These are phyloP conservation scores for Postia placenta DNA, from an alignment of 768 basidiomycete species.

Conservation along the genomic window DNA sequence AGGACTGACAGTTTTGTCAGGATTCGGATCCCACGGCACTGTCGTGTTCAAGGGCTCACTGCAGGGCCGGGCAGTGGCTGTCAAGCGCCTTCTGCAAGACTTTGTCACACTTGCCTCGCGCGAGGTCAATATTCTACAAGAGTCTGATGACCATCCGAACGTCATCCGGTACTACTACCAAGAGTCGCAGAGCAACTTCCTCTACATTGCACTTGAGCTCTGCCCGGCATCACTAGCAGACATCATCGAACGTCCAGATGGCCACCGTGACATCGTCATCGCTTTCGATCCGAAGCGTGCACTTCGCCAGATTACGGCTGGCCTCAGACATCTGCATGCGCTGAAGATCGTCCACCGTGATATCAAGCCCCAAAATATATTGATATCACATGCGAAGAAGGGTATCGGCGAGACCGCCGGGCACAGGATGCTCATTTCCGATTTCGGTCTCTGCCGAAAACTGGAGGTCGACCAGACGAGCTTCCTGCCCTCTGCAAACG, in stretches of 20 bases:
- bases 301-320: conserved; percentile 78
- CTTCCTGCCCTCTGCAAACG: conserved; percentile 88
- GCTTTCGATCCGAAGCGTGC: conserved; percentile 86
- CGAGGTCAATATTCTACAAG: conserved; percentile 92
- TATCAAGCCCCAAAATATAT: conserved; percentile 98
- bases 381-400: conserved; percentile 68
- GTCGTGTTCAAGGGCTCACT: conserved; percentile 91
- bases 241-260: conserved; percentile 73
- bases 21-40: conserved; percentile 94
- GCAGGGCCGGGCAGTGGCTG: conserved; percentile 97
- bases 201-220: conserved; percentile 96
- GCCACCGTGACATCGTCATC: conserved; percentile 70
- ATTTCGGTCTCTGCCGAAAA: conserved; percentile 96
- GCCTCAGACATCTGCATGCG: conserved; percentile 84
- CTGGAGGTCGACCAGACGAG: conserved; percentile 95
- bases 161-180: conserved; percentile 99
- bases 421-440: conserved; percentile 87
- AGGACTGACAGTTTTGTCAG: conserved; percentile 35
- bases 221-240: conserved; percentile 89
- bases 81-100: conserved; percentile 92
- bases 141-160: conserved; percentile 97
- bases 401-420: conserved; percentile 38
- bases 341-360: conserved; percentile 97
- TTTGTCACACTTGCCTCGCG: conserved; percentile 92
- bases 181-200: conserved; percentile 87